These are phyloP conservation scores for Myriosclerotinia curreyana DNA, from an alignment of 2,329 filamentous ascomycete species.

Conservation along the genomic window DNA sequence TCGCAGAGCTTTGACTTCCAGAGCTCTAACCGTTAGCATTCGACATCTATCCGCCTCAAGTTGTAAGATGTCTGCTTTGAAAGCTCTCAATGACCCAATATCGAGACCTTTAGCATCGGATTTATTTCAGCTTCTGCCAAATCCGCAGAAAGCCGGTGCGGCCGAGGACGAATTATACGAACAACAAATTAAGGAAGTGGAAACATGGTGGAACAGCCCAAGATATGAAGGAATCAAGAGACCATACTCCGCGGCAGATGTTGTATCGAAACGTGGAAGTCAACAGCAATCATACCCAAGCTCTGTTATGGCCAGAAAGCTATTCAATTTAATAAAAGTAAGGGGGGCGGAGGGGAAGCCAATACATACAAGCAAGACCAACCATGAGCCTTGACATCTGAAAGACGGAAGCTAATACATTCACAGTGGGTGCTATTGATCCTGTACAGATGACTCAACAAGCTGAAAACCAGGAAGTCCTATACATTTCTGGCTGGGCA, in stretches of 20 bases:
- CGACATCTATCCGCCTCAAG: slow-evolving; percentile 32
- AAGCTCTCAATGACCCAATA: slow-evolving; percentile 35
- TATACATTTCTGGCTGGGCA: slow-evolving; percentile 97
- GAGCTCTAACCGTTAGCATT: slow-evolving; percentile 25
- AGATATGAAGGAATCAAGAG: slow-evolving; percentile 87
- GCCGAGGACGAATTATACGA: slow-evolving; percentile 85
- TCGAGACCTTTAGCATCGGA: slow-evolving; percentile 51
- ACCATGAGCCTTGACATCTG: background rate
- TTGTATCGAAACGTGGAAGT: slow-evolving; percentile 88
- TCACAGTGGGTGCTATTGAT: slow-evolving; percentile 88
- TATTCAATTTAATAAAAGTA: slow-evolving; percentile 85
- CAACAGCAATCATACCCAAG: slow-evolving; percentile 86
- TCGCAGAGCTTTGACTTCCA: slow-evolving; percentile 30
- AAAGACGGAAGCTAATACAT: slow-evolving; percentile 24
- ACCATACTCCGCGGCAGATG: slow-evolving; percentile 84
- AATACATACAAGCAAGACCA: slow-evolving; percentile 78
- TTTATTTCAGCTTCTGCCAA: slow-evolving; percentile 80
- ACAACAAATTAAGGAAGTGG: slow-evolving; percentile 77
- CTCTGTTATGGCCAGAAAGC: slow-evolving; percentile 90
- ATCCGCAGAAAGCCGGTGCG: slow-evolving; percentile 70
- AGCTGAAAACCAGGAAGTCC: slow-evolving; percentile 88
- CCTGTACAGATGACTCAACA: slow-evolving; percentile 99
- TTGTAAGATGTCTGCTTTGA: slow-evolving; percentile 32
- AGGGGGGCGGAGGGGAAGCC: slow-evolving; percentile 75
- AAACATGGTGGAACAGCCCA: slow-evolving; percentile 85